Base-by-base conservation (phyloP, 352 stramenopile species). In the Phytophthora uliginosa region DNA sequence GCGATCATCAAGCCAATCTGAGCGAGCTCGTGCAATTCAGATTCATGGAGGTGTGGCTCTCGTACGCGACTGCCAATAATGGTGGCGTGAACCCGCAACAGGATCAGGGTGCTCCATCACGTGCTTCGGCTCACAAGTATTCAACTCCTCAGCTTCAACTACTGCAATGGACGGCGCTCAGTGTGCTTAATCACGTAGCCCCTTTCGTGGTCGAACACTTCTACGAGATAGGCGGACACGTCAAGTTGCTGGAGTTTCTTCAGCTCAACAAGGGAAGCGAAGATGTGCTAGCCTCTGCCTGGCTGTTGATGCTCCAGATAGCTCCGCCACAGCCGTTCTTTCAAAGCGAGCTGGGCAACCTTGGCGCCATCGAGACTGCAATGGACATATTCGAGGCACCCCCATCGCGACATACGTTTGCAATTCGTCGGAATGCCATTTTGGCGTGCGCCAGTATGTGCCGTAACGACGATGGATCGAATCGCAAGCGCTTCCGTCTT, bases 341-440 rank as follows among this genome's bases (percentile, higher is more conserved):
- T 52, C 89, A 95, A 68, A 56, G 75, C 26, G 83, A 86, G 15
- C 38, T 94, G 13, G 86, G 79, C 0, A 69, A 73, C 7, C 70
- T 90, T 8, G 77, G 67, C 6, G 83, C 74, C 2, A 71, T 95
- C 18, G 86, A 94, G 59, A 77, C 54, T 8, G 75, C 85, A 4
- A 59, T 93, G n/a, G 65, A 79, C 2, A 74, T 79, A 54, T 94
- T 94, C 52, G 68, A 73, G 18, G 52, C 71, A 10, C 84, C 82
- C 3, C 70, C 78, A 13, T 86, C 82, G 12, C 71, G 74, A 10
- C 81, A 91, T 64, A 86, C 85, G n/a, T 93, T 84, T 55, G 63
- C 69, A 3, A 90, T 91, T 24, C 84, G 85, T n/a, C 83, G 88
- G 24, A 87, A 91, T 45, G 86, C 85, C 1, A 82, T 94, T 40